Conservation (phyloP, 129 eudicot species). For the Flaveria sonorensis region DNA sequence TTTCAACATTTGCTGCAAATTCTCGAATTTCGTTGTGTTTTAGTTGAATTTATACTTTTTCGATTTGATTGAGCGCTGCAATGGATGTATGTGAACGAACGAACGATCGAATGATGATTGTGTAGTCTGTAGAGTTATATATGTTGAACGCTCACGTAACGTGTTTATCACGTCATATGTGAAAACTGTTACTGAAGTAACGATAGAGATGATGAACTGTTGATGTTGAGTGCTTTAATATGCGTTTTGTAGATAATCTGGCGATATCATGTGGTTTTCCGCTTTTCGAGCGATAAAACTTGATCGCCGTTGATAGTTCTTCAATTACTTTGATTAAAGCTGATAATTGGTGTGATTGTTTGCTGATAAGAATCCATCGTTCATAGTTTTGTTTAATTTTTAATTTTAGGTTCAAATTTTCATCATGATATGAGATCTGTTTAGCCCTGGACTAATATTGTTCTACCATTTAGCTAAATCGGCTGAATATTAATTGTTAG, state of each 20-base stretch:
- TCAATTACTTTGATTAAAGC: background rate
- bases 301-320: background rate
- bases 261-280: background rate
- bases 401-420: background rate
- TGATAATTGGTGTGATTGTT: background rate
- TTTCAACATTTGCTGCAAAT: slow-evolving; percentile 1
- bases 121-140: slow-evolving; percentile 2
- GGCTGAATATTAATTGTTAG: background rate
- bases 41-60: background rate
- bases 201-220: background rate
- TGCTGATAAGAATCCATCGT: background rate
- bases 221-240: background rate
- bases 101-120: slow-evolving; percentile 1
- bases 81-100: background rate
- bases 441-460: background rate
- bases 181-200: slow-evolving; percentile 11
- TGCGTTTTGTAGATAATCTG: background rate
- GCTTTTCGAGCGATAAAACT: background rate
- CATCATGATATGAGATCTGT: background rate
- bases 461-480: background rate
- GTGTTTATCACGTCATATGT: slow-evolving; percentile 10
- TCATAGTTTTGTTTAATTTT: background rate
- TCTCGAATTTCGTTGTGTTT: background rate
- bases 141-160: slow-evolving; percentile 3
- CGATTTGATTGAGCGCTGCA: background rate